Evolutionary conservation across 345 rosid genomes (phyloP), one percentile per base, ranked within the genome.

Genomic region (Lumnitzera littorea): DNA sequence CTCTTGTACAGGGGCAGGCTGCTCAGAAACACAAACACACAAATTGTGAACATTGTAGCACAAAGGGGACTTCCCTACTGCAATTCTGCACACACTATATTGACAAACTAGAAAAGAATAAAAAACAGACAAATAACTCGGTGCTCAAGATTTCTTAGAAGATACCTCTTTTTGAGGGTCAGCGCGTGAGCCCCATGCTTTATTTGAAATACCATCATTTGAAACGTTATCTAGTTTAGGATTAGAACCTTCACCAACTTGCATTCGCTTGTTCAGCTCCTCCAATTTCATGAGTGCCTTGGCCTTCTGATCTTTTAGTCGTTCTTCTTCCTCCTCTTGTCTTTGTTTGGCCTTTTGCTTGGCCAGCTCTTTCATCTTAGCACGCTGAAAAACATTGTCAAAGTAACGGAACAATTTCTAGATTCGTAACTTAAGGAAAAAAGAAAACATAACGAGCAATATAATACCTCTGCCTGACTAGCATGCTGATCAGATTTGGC

Each of bases 321-420:
- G 79, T 70, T 95, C 95, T 67, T 94, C 99, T 79, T 94, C 99
- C 74, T 87, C 97, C 65, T 81, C 73, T 64, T 82, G 85, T 50
- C 84, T 76, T 65, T 83, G 95, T 61, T 76, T 88, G 61, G 70
- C 72, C 64, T 88, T 85, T 72, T 86, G 87, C 75, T 72, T 74
- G 57, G 91, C 96, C 60, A 80, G 70, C 68, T 86, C 98, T 78
- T 61, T 82, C 89, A 83, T 82, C 68, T 69, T 83, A 67, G 81
- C 84, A 66, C 78, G 89, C 99, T 95, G 79, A 70, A 70, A 16
- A 59, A 50, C 64, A 56, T 72, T 63, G 56, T 52, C 55, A 62
- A 72, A 60, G 67, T 56, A 67, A 27, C 7, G 46, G 24, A 67
- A 27, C 5, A 27, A 24, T 25, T 13, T 25, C 36, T 53, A 51